Evolutionary conservation across 495 filamentous ascomycete species (phyloP), one percentile per base, ranked within the genome.

Genomic region (Wilcoxina mikolae): DNA sequence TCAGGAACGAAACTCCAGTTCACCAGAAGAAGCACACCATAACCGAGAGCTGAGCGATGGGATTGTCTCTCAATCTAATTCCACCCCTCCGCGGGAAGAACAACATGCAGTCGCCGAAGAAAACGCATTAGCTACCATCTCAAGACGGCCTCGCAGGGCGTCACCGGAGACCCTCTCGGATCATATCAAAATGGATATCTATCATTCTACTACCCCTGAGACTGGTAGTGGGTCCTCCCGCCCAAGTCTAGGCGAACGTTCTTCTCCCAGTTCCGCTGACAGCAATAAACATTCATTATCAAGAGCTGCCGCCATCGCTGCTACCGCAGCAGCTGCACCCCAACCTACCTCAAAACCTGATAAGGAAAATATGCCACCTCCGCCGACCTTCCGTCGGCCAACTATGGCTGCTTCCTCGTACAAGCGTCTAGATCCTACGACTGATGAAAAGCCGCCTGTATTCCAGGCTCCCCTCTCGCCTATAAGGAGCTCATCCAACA

Each of bases 311-410:
- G 56, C 60, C 23, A 56, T 58, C 5, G 56, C 60, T 17, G 56
- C 60, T 10, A 53, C 60, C 3, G 56, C 61, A 0, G 60, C 61
- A 2, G 55, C 61, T 2, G 56, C 61, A 10, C 51, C 58, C 11
- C 51, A 56, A 20, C 39, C 39, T 20, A 4, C 7, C 7, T 52
- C 47, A 47, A 49, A 47, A 24, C 57, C 56, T 10, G 62, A 64
- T 17, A 65, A 65, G 28, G 62, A 65, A 28, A 65, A 65, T 15
- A 65, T 65, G 62, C 62, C 57, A 49, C 60, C 60, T 3, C 61
- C 62, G n/a, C 60, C 61, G 12, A 20, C 48, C 12, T 64, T 65
- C 35, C 62, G 62, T 29, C 61, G 57, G 15, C 61, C 62, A 43
- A 20, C 26, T n/a, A 23, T 50, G 25, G 22, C 25, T 35, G 31